Evolutionary conservation across 1,139 yeast species (phyloP).

Genomic region (Magnusiomyces sp.): DNA sequence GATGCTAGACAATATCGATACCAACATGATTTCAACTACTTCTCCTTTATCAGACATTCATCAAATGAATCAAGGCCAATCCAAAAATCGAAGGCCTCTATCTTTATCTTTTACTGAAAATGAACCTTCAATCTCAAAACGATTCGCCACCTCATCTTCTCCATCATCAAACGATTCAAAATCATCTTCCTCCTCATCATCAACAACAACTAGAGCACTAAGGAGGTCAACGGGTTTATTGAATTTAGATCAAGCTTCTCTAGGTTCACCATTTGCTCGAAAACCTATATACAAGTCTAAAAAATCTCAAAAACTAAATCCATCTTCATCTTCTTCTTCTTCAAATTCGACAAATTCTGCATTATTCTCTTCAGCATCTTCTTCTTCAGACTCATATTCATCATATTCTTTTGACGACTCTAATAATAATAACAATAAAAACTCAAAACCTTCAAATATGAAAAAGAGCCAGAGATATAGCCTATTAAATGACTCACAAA

Average conservation of each 20-base stretch:
- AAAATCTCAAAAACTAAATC: conserved; percentile 4
- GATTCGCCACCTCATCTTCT: conserved; percentile 10
- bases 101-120: conserved; percentile 3
- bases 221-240: conserved; percentile 35
- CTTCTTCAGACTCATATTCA: conserved; percentile 10
- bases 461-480: too few species aligned
- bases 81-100: neutral
- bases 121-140: conserved; percentile 5
- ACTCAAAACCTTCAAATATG: conserved; percentile 5
- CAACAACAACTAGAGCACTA: conserved; percentile 20
- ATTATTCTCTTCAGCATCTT: conserved; percentile 11
- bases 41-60: too few species aligned
- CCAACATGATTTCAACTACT: too few species aligned
- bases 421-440: conserved; percentile 15
- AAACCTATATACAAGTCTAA: conserved; percentile 10
- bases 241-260: conserved; percentile 34
- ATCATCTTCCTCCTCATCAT: neutral
- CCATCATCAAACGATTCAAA: neutral
- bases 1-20: too few species aligned
- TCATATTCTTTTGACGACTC: conserved; percentile 6
- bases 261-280: conserved; percentile 19
- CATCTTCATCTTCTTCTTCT: conserved; percentile 14
- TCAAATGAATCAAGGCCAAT: too few species aligned
- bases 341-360: conserved; percentile 11
- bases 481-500: neutral